Conservation (phyloP, 2,329 filamentous ascomycete species). For the Exophiala spinifera region DNA sequence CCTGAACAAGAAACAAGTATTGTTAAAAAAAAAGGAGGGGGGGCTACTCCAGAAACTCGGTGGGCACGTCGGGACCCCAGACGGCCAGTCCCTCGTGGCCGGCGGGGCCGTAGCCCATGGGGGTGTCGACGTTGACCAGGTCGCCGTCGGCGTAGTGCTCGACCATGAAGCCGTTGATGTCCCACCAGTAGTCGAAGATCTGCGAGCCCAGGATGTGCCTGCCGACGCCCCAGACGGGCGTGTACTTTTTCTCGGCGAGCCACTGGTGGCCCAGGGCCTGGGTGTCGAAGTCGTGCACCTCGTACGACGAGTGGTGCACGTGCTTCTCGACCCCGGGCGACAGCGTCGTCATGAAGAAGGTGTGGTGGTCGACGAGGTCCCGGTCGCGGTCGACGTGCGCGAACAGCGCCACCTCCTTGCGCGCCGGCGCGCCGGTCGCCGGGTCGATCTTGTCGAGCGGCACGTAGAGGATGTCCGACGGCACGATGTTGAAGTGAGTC, state of each 20-base stretch:
- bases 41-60: slow-evolving; percentile 34
- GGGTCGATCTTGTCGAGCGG: slow-evolving; percentile 22
- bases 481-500: slow-evolving; percentile 46
- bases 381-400: slow-evolving; percentile 50
- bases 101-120: slow-evolving; percentile 35
- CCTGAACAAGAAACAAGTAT: no score
- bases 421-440: slow-evolving; percentile 9
- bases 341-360: slow-evolving; percentile 46
- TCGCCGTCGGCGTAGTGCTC: slow-evolving; percentile 72
- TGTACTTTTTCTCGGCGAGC: slow-evolving; percentile 61
- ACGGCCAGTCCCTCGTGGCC: slow-evolving; percentile 36
- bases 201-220: slow-evolving; percentile 67
- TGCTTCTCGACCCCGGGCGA: slow-evolving; percentile 38
- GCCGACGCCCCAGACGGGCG: slow-evolving; percentile 68
- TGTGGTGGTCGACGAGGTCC: slow-evolving; percentile 51
- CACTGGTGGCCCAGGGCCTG: slow-evolving; percentile 70
- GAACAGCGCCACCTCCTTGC: slow-evolving; percentile 43
- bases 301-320: slow-evolving; percentile 67
- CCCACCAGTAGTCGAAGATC: slow-evolving; percentile 62
- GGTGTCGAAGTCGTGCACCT: slow-evolving; percentile 69
- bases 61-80: slow-evolving; percentile 38
- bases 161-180: slow-evolving; percentile 54
- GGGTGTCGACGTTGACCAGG: slow-evolving; percentile 34
- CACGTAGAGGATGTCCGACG: slow-evolving; percentile 46
- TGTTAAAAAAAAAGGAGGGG: no score